Conservation (phyloP, 768 basidiomycete species). For the Tricholoma saponaceum region DNA sequence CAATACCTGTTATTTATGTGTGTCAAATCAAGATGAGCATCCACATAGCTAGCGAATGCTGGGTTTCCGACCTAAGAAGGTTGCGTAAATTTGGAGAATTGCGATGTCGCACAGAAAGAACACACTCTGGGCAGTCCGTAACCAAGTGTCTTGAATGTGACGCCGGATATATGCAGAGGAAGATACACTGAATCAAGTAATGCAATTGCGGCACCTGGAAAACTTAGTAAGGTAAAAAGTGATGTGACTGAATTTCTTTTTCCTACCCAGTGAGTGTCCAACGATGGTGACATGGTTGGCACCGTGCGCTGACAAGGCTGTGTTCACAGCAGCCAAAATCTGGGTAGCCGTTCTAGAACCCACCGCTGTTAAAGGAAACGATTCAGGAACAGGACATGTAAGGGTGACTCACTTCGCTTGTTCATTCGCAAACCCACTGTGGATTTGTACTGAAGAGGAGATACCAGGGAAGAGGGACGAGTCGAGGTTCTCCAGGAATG, state of each 20-base stretch:
- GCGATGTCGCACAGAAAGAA: conserved; percentile 16
- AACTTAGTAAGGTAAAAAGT: conserved; percentile 4
- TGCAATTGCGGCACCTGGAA: conserved; percentile 45
- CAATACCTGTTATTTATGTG: conserved; percentile 57
- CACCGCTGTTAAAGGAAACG: neutral
- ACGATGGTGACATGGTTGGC: conserved; percentile 39
- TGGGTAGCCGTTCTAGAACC: conserved; percentile 31
- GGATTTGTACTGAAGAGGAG: conserved; percentile 35
- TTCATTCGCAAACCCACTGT: conserved; percentile 39
- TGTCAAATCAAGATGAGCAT: conserved; percentile 42
- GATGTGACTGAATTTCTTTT: neutral
- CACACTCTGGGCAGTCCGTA: conserved; percentile 43
- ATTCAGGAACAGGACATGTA: neutral
- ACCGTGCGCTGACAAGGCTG: conserved; percentile 29
- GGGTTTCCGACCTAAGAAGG: conserved; percentile 47
- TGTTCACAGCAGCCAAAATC: conserved; percentile 41
- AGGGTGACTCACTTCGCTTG: conserved; percentile 32
- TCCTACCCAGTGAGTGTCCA: conserved; percentile 35
- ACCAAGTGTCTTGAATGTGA: conserved; percentile 29
- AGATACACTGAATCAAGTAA: conserved; percentile 56
- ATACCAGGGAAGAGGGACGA: conserved; percentile 44
- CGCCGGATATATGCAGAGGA: conserved; percentile 41
- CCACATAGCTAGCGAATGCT: conserved; percentile 59
- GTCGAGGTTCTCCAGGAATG: conserved; percentile 27
- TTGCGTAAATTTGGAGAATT: neutral